These are phyloP conservation scores for Fusarium sp. DNA, from an alignment of 2,329 filamentous ascomycete genomes.

Conservation along the genomic window DNA sequence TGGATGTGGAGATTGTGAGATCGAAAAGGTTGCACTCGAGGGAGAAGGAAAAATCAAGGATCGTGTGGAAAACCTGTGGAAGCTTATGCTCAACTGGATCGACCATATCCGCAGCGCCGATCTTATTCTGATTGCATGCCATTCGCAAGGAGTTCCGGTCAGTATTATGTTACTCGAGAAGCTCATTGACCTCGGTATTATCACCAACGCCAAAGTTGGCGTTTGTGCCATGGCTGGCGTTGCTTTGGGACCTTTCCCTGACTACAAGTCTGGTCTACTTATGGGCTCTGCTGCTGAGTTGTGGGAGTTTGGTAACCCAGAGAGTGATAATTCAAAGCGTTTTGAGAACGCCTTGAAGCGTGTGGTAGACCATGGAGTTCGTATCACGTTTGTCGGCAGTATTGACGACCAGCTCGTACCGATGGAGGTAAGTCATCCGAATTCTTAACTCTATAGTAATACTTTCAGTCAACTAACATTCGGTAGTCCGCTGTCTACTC, in stretches of 20 bases:
- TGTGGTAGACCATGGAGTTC: slow-evolving; percentile 83
- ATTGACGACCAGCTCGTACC: slow-evolving; percentile 98
- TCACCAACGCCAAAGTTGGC: slow-evolving; percentile 83
- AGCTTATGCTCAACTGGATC: slow-evolving; percentile 93
- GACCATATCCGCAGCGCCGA: slow-evolving; percentile 90
- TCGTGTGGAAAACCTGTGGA: slow-evolving; percentile 93
- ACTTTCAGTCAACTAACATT: slow-evolving; percentile 38
- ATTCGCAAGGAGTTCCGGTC: slow-evolving; percentile 96
- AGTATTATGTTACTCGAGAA: slow-evolving; percentile 93
- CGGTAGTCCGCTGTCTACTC: slow-evolving; percentile 87
- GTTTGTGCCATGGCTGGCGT: slow-evolving; percentile 94
- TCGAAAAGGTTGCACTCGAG: slow-evolving; percentile 95
- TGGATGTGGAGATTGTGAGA: slow-evolving; percentile 81
- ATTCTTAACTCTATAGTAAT: not conserved
- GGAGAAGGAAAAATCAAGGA: slow-evolving; percentile 94
- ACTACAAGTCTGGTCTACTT: slow-evolving; percentile 90
- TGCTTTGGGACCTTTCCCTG: slow-evolving; percentile 91
- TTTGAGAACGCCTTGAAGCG: slow-evolving; percentile 83
- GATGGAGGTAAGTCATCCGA: slow-evolving; percentile 76
- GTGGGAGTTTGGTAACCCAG: slow-evolving; percentile 90
- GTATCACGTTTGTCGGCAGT: slow-evolving; percentile 90
- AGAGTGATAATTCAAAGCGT: slow-evolving; percentile 85
- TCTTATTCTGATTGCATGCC: slow-evolving; percentile 91
- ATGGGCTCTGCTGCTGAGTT: slow-evolving; percentile 94
- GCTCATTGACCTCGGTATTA: slow-evolving; percentile 89